Evolutionary conservation across 768 basidiomycete species (phyloP).

Genomic region (Hydnomerulius pinastri): DNA sequence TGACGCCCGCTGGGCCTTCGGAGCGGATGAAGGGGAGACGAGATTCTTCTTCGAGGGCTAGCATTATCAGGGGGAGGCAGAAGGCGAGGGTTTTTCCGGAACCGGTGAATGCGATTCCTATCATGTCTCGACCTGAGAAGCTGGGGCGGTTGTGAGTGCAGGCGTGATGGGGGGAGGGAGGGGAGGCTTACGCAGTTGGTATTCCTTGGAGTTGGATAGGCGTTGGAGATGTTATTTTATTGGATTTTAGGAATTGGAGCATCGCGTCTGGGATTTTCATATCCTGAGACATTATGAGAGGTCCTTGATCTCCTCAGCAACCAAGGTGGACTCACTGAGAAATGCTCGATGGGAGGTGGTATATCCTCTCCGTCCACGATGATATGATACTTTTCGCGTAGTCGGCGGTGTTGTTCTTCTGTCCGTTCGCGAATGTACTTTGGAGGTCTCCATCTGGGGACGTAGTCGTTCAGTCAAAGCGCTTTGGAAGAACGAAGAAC

Average conservation of each 20-base stretch:
- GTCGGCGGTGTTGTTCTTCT: constrained; percentile 65
- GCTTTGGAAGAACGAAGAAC: neutral
- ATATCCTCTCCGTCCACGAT: constrained; percentile 92
- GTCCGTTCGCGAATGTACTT: constrained; percentile 73
- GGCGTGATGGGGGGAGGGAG: constrained; percentile 4
- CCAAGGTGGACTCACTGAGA: constrained; percentile 51
- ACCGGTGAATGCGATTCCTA: constrained; percentile 98
- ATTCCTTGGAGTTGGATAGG: constrained; percentile 98
- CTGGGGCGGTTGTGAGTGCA: constrained; percentile 40
- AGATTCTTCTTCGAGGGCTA: constrained; percentile 89
- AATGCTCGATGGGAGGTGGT: constrained; percentile 90
- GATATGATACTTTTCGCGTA: constrained; percentile 93
- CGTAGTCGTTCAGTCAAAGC: neutral
- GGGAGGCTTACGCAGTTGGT: constrained; percentile 77
- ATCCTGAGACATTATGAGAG: constrained; percentile 53
- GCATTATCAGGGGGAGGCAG: constrained; percentile 96
- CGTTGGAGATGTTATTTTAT: constrained; percentile 84
- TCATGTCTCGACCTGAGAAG: constrained; percentile 95
- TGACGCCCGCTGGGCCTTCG: constrained; percentile 95
- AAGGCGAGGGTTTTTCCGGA: constrained; percentile 99
- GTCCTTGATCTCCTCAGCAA: neutral
- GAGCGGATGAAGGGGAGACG: constrained; percentile 88
- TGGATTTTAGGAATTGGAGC: constrained; percentile 78
- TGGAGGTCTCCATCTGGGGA: constrained; percentile 83
- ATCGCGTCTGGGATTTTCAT: constrained; percentile 97